These are phyloP conservation scores for Sabuloglossum arenarium DNA, from an alignment of 495 filamentous ascomycete genomes.

Conservation along the genomic window DNA sequence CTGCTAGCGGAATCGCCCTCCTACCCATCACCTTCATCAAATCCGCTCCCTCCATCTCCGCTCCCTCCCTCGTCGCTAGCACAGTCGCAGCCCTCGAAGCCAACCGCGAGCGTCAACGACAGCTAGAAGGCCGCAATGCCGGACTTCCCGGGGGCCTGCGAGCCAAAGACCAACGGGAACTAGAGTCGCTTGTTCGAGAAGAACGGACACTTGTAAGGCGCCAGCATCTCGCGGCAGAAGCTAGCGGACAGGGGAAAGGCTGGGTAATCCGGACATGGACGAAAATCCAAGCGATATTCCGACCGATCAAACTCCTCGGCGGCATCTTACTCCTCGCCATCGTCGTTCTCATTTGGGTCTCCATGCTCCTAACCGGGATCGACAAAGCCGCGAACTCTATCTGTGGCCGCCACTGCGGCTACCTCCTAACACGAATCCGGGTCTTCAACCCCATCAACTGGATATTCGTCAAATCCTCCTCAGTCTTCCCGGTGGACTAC, in stretches of 20 bases:
- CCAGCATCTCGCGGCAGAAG: constrained; percentile 67
- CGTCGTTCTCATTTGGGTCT: constrained; percentile 55
- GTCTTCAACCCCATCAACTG: constrained; percentile 92
- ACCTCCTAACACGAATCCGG: constrained; percentile 77
- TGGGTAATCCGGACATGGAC: constrained; percentile 50
- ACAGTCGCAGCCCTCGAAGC: constrained; percentile 58
- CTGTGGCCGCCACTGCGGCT: constrained; percentile 80
- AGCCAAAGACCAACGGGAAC: constrained; percentile 66
- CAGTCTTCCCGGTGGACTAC: constrained; percentile 83
- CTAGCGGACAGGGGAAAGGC: constrained; percentile 47
- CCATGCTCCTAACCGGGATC: constrained; percentile 87
- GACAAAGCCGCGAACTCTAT: constrained; percentile 91
- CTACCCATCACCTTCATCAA: constrained; percentile 82
- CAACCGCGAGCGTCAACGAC: constrained; percentile 73
- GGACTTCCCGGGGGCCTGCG: constrained; percentile 55
- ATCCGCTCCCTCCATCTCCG: constrained; percentile 62
- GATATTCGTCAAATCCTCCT: constrained; percentile 62
- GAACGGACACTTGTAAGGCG: constrained; percentile 82
- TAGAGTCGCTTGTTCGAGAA: constrained; percentile 71
- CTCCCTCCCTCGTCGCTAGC: constrained; percentile 49
- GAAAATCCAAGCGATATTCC: constrained; percentile 54
- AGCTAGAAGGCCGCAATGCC: constrained; percentile 68
- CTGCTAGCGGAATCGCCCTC: constrained; percentile 70
- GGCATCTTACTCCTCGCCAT: constrained; percentile 58
- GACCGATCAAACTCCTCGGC: constrained; percentile 70